A percentile compares a stretch with the other conserved stretches of the same genome.
Evolutionary conservation across 495 filamentous ascomycete species (phyloP).

Genomic region (Aspergillus ellipticus): DNA sequence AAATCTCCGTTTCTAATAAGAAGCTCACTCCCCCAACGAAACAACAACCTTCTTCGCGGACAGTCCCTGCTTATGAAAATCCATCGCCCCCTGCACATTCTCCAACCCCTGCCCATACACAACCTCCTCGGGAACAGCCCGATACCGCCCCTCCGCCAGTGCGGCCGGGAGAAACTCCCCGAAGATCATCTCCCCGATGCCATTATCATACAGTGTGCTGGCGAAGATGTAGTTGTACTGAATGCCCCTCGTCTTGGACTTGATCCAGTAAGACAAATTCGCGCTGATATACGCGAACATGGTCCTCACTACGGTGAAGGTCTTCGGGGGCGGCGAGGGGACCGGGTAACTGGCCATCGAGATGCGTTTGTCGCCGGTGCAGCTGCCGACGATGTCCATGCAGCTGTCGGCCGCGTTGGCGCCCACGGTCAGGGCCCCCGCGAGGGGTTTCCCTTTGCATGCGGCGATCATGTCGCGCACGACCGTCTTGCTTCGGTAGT

Average conservation of each 20-base stretch:
- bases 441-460: neutral
- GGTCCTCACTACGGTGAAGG: neutral
- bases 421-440: neutral
- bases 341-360: neutral
- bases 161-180: neutral
- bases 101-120: neutral
- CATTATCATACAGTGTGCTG: neutral
- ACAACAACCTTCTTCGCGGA: neutral
- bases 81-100: neutral
- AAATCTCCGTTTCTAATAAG: too few relatives aligned
- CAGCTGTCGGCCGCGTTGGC: neutral
- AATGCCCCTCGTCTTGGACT: neutral
- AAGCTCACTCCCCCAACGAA: neutral
- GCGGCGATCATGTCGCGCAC: slow-evolving; percentile 7
- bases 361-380: neutral
- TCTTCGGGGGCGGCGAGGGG: neutral
- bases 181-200: neutral
- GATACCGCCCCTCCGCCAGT: neutral
- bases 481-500: slow-evolving; percentile 46
- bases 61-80: neutral
- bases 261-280: neutral
- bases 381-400: neutral
- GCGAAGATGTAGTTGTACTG: neutral
- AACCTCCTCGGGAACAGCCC: neutral
- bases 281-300: neutral